Conservation (phyloP, 2,329 filamentous ascomycete genomes). For the Zymoseptoria pseudotritici region DNA sequence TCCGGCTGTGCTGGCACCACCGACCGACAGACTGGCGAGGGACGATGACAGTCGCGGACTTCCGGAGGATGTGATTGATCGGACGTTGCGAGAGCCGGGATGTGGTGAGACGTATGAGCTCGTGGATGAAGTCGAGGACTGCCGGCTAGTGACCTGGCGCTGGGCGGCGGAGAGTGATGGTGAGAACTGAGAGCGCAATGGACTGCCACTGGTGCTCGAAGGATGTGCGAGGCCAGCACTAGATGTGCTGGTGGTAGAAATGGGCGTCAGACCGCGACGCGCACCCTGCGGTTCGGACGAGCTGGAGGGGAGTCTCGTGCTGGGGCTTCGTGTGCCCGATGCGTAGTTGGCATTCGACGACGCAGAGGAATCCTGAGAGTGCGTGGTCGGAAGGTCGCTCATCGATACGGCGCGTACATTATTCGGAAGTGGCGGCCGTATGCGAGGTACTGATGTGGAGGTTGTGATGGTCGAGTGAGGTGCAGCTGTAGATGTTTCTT, state of each 20-base stretch:
- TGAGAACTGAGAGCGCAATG: slow-evolving; percentile 45
- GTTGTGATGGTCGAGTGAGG: neutral
- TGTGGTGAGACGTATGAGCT: slow-evolving; percentile 49
- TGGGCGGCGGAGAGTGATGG: slow-evolving; percentile 44
- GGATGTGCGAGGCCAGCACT: slow-evolving; percentile 24
- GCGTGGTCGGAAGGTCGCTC: slow-evolving; percentile 42
- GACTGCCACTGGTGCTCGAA: slow-evolving; percentile 38
- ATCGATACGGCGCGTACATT: slow-evolving; percentile 38
- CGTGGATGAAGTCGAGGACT: slow-evolving; percentile 48
- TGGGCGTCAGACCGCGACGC: slow-evolving; percentile 52
- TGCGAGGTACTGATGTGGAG: neutral
- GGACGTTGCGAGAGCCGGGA: slow-evolving; percentile 44
- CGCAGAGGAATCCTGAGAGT: slow-evolving; percentile 17
- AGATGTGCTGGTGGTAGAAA: slow-evolving; percentile 43
- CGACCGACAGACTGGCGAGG: slow-evolving; percentile 46
- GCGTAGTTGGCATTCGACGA: slow-evolving; percentile 20
- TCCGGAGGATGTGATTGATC: slow-evolving; percentile 40
- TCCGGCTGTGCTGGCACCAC: slow-evolving; percentile 46
- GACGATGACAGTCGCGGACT: slow-evolving; percentile 49
- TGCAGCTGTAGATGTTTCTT: neutral
- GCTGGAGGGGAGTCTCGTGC: slow-evolving; percentile 51
- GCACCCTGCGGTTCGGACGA: slow-evolving; percentile 47
- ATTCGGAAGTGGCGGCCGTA: slow-evolving; percentile 6
- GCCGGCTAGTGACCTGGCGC: slow-evolving; percentile 46
- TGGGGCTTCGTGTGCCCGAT: slow-evolving; percentile 38